These are phyloP conservation scores for Chloropicon primus DNA, from an alignment of 139 green algal genomes.

Conservation along the genomic window DNA sequence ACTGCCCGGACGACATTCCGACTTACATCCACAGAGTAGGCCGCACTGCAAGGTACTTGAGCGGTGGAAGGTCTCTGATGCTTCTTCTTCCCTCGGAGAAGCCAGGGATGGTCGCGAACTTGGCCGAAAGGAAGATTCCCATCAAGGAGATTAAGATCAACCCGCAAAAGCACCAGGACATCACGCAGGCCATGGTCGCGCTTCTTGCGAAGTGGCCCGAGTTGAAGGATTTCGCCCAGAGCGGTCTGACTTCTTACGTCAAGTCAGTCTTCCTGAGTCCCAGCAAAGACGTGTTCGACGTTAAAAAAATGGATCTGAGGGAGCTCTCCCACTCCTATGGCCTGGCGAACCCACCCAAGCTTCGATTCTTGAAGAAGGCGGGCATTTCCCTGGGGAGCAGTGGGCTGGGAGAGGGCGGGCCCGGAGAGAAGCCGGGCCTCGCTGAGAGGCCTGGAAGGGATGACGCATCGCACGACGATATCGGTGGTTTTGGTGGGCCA, in stretches of 20 bases:
- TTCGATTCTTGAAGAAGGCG: constrained; percentile 58
- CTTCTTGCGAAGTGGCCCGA: constrained; percentile 57
- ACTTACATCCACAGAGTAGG: constrained; percentile 91
- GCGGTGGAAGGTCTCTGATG: constrained; percentile 53
- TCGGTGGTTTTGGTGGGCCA: no score
- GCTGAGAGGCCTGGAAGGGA: no score
- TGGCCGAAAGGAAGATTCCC: constrained; percentile 67
- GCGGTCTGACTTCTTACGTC: constrained; percentile 71
- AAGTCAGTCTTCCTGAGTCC: constrained; percentile 74
- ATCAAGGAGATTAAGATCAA: constrained; percentile 67
- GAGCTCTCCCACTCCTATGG: constrained; percentile 68
- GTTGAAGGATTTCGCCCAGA: constrained; percentile 68
- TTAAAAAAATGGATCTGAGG: constrained; percentile 42
- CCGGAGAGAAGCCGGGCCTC: no score
- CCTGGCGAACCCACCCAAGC: constrained; percentile 55
- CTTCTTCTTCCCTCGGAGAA: constrained; percentile 58
- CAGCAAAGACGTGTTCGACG: constrained; percentile 66
- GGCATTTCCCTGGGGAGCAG: no score
- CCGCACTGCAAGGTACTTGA: constrained; percentile 55
- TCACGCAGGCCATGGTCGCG: constrained; percentile 58
- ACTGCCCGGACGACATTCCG: constrained; percentile 86
- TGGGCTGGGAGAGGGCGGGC: no score
- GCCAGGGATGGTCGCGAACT: constrained; percentile 35
- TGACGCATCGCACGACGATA: no score
- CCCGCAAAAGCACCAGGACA: constrained; percentile 51